These are phyloP conservation scores for Botryosphaeria dothidea DNA, from an alignment of 2,329 filamentous ascomycete species.

Conservation along the genomic window DNA sequence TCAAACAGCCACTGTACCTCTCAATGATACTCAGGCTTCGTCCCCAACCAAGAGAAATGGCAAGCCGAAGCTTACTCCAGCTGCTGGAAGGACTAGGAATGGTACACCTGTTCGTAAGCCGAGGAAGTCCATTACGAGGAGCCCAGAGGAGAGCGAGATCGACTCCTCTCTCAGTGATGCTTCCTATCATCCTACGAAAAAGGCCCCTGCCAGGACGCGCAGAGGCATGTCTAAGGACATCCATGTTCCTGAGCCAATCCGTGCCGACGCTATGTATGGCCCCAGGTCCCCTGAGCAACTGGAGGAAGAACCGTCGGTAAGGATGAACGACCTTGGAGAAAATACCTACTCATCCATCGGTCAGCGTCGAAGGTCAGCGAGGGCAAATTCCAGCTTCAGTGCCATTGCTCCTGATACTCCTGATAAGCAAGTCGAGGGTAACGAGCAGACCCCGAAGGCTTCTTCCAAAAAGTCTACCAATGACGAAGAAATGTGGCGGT, in stretches of 20 bases:
- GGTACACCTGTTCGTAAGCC: slow-evolving; percentile 26
- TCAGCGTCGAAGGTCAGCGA: not conserved
- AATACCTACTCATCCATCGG: not conserved
- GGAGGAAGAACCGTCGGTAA: not conserved
- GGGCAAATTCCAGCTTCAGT: not conserved
- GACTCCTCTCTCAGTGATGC: slow-evolving; percentile 11
- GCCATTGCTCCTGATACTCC: not conserved
- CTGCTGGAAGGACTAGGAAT: slow-evolving; percentile 28
- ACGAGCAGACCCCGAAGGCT: not conserved
- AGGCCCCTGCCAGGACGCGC: not conserved
- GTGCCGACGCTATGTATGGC: slow-evolving; percentile 9
- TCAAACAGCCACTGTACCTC: not conserved
- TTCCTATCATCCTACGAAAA: not conserved
- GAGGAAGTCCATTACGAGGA: slow-evolving; percentile 9
- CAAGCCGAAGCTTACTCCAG: not conserved
- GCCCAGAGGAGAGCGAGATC: not conserved
- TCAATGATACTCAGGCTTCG: slow-evolving; percentile 19
- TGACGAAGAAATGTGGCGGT: slow-evolving; percentile 16
- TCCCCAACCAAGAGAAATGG: slow-evolving; percentile 27
- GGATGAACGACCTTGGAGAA: not conserved
- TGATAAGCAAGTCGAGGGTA: not conserved
- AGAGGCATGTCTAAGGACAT: not conserved
- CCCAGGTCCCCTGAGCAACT: not conserved
- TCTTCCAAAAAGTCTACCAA: not conserved
- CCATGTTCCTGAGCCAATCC: slow-evolving; percentile 6